Conservation (phyloP, 1,139 yeast genomes). For the Pichia sp. region DNA sequence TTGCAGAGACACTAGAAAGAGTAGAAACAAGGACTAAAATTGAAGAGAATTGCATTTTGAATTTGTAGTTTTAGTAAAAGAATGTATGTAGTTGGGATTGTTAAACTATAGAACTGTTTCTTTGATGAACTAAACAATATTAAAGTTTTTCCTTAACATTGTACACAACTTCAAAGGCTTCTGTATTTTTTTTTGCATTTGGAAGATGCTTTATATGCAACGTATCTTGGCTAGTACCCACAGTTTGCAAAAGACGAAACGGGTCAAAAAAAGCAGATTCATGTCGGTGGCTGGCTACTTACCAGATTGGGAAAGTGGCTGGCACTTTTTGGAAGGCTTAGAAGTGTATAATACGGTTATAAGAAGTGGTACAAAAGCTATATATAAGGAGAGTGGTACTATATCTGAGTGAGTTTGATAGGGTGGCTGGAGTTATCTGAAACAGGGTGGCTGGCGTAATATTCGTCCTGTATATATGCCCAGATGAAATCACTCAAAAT, state of each 20-base stretch:
- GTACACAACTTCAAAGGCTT: too few species aligned
- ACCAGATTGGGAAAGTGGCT: constrained; percentile 1
- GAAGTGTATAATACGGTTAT: too few species aligned
- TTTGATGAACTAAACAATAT: too few species aligned
- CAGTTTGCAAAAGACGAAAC: too few species aligned
- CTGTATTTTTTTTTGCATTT: too few species aligned
- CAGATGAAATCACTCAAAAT: constrained; percentile 73
- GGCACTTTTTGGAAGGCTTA: too few species aligned
- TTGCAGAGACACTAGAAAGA: not conserved
- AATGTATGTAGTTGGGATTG: not conserved
- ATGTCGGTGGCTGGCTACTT: not conserved
- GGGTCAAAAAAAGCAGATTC: not conserved
- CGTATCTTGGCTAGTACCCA: too few species aligned
- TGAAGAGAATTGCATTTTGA: not conserved
- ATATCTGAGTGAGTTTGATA: constrained; percentile 40
- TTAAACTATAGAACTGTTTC: too few species aligned
- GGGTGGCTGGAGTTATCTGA: constrained; percentile 28
- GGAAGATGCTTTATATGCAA: too few species aligned
- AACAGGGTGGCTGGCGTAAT: constrained; percentile 35
- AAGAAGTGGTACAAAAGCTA: too few species aligned
- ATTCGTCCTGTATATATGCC: constrained; percentile 72
- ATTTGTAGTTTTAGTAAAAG: not conserved
- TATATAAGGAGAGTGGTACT: too few species aligned
- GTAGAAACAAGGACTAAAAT: not conserved
- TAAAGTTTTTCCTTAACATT: too few species aligned